Evolutionary conservation across 1,139 yeast genomes (phyloP), one percentile per base, ranked within the genome.

Genomic region (Sugiyamaella paludigena): DNA sequence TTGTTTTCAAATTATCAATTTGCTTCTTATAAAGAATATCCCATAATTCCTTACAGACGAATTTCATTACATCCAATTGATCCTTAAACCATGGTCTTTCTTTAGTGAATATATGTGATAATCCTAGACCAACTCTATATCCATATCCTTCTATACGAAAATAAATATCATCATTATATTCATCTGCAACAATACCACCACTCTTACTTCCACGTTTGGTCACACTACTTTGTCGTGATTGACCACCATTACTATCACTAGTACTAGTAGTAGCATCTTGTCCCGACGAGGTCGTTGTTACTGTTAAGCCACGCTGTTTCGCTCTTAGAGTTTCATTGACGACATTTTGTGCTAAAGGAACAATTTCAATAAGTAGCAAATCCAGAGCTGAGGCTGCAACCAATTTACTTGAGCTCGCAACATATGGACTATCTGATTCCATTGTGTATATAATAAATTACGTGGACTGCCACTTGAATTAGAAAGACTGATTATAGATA

Each of bases 11-110:
- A 61, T 88, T 89, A 66, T 89, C 96, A 75, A 92, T 87, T 67
- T 87, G 97, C 66, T 89, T 92, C 41, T 82, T 80, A 68, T 81
- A 89, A 36, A 91, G 64, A 45, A 78, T 70, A 59, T 79, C 81
- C 98, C 98, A 91, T 33, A 91, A 84, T 59, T 92, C 97, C 44
- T 95, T 79, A 67, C 98, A 89, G 1, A 91, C 80, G 62, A 88
- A 89, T 68, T 91, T 91, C 89, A 91, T 87, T 44, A 89, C 79
- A 57, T 87, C 92, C 42, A 91, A 68, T 19, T 84, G 74, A 54
- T 86, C 92, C 46, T 70, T 70, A 42, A 77, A 74, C 44, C 77
- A 74, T 54, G 71, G 78, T 47, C 64, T 71, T 53, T 78, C 77
- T 59, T 82, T 84, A 37, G 89, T 77, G 51, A 88, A 70, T 33